Conservation (phyloP, 306 rosid species). For the Acacia acuminata region DNA sequence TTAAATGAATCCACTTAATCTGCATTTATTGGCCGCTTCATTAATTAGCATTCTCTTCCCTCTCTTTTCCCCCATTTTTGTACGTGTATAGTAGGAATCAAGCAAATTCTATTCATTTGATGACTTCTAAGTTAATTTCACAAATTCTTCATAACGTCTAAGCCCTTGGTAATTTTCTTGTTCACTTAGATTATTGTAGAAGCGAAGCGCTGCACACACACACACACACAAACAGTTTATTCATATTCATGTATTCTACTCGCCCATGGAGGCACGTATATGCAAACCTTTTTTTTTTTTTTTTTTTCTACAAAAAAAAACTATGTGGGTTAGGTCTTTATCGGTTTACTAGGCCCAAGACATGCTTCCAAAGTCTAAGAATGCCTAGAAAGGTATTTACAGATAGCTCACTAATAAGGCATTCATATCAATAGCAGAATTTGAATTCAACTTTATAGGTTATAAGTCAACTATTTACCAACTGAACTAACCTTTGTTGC, state of each 20-base stretch:
- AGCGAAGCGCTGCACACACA: too few relatives aligned
- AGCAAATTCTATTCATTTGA: not conserved
- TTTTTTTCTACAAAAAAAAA: too few relatives aligned
- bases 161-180: not conserved
- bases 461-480: too few relatives aligned
- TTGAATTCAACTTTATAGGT: too few relatives aligned
- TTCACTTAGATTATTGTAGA: not conserved
- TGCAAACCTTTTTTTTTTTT: too few relatives aligned
- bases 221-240: too few relatives aligned
- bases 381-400: rapidly evolving
- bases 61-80: not conserved
- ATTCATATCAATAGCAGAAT: rapidly evolving
- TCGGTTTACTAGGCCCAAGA: rapidly evolving
- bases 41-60: not conserved
- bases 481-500: too few relatives aligned
- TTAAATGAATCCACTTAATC: not conserved
- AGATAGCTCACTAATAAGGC: rapidly evolving
- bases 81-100: not conserved
- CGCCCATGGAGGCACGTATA: too few relatives aligned
- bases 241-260: too few relatives aligned
- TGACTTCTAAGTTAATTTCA: not conserved
- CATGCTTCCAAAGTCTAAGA: too few relatives aligned
- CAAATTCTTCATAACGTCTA: too few relatives aligned
- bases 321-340: too few relatives aligned
- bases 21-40: not conserved